Conservation (phyloP, 2,329 filamentous ascomycete genomes). For the Curvularia eragrostidis region DNA sequence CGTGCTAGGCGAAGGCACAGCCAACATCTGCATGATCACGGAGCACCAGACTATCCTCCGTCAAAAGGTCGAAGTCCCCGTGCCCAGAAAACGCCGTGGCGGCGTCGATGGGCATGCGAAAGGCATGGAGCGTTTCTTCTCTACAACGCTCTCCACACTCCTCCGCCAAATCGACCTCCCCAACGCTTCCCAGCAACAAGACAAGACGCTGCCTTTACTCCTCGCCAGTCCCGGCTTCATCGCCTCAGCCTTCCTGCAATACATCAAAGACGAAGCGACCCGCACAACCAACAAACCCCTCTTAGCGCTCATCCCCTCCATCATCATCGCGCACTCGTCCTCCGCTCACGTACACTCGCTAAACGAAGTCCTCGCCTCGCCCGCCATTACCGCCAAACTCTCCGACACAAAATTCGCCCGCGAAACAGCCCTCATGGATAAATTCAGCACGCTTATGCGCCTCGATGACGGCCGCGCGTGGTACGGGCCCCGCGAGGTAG, state of each 20-base stretch:
- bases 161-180: conserved; percentile 77
- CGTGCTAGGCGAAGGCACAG: conserved; percentile 88
- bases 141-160: conserved; percentile 76
- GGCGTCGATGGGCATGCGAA: conserved; percentile 69
- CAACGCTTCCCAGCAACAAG: conserved; percentile 46
- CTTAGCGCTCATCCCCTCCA: conserved; percentile 65
- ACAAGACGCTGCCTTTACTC: conserved; percentile 66
- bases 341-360: conserved; percentile 87
- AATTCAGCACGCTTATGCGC: conserved; percentile 77
- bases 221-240: conserved; percentile 90
- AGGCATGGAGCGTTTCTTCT: conserved; percentile 78
- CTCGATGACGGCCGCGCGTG: conserved; percentile 87
- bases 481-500: conserved; percentile 85
- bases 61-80: conserved; percentile 69
- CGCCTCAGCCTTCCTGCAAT: conserved; percentile 79
- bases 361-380: conserved; percentile 83
- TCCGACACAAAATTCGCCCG: conserved; percentile 86
- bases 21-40: conserved; percentile 83
- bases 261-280: conserved; percentile 68
- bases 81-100: conserved; percentile 72
- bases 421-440: conserved; percentile 84
- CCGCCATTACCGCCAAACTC: conserved; percentile 77
- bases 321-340: conserved; percentile 79
- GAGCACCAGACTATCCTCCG: conserved; percentile 79
- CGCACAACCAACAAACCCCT: conserved; percentile 76